Base-by-base conservation (phyloP, 441 rosid species). In the Biscutella laevigata region DNA sequence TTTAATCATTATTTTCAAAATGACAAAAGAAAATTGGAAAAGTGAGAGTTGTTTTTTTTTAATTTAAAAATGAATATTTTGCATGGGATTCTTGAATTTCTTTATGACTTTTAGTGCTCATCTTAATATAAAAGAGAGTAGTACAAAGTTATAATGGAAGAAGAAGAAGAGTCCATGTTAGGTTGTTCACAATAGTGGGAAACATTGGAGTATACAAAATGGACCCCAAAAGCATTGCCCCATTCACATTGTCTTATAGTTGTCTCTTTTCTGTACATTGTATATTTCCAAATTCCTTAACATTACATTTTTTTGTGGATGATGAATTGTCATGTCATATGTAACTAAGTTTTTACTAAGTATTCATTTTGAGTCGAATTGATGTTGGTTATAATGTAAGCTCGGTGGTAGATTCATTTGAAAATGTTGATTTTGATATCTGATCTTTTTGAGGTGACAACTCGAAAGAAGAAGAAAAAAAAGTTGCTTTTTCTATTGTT, bases 151-250 rank as follows among this genome's bases (percentile, higher is more conserved):
- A 61, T 43, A 35, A 61, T 61, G 46, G 36, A 41, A 17, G 20
- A 1, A 17, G 20, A 1, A 61, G 63, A 36, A 43, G 54, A 38
- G 53, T 61, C 64, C 69, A 63, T 73, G 64, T 43, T 62, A 45
- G 51, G 65, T 47, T 55, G 72, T 62, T 26, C 45, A 52, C 62
- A 65, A 42, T 41, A 66, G 80, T 71, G 62, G 76, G 70, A 68
- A 79, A 70, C 77, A 67, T 33, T 56, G 52, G 51, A 55, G 59
- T 68, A 55, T 14, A 59, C 50, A 66, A 46, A 7, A 45, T 47
- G 25, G 62, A 66, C 47, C 57, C 61, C 51, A 45, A 46, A 60
- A 53, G 37, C 66, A 53, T 15, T 46, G 35, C 62, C 71, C 57
- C 52, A 54, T 60, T 59, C 56, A 59, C 70, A 53, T 53, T 67